phyloP scores from a whole-genome alignment of 2,329 filamentous ascomycete species.

The Fusarium sp. region DNA sequence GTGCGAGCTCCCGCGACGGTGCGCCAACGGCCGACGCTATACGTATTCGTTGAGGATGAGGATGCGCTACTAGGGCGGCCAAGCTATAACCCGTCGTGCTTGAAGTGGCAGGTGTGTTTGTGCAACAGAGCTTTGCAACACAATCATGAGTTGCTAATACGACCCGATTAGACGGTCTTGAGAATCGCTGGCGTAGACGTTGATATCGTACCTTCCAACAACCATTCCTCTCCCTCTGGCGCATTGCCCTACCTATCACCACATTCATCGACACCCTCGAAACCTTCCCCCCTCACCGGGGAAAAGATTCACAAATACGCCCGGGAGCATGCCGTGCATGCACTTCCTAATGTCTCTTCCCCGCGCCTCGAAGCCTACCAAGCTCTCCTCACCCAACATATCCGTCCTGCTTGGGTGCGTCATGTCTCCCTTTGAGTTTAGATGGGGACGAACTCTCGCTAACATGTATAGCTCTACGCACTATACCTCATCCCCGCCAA shows the following conservation, averaged over 20 bases:
- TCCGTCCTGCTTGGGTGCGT: constrained; percentile 89
- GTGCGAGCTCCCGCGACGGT: constrained; percentile 65
- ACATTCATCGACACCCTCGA: constrained; percentile 48
- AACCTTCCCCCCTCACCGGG: constrained; percentile 68
- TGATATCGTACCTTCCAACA: constrained; percentile 80
- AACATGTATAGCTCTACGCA: constrained; percentile 75
- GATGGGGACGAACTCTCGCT: constrained; percentile 1
- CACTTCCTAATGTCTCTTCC: constrained; percentile 65
- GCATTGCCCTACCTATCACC: constrained; percentile 90
- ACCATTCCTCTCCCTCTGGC: constrained; percentile 93
- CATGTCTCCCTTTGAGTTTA: not conserved
- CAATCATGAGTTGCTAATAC: not conserved
- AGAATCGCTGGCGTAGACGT: constrained; percentile 82
- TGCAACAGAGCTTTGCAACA: too few relatives aligned
- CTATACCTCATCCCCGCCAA: constrained; percentile 84
- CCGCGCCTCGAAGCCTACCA: constrained; percentile 81
- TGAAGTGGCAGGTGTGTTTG: constrained; percentile 89
- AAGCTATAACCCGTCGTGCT: constrained; percentile 92
- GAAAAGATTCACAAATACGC: constrained; percentile 79
- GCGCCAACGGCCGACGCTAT: constrained; percentile 71
- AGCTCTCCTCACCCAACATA: constrained; percentile 80
- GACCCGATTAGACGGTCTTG: constrained; percentile 78
- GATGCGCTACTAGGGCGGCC: constrained; percentile 75
- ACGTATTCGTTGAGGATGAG: constrained; percentile 81
- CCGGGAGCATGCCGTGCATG: constrained; percentile 59